These are phyloP conservation scores for Amanita phalloides DNA, from an alignment of 768 basidiomycete genomes.

Conservation along the genomic window DNA sequence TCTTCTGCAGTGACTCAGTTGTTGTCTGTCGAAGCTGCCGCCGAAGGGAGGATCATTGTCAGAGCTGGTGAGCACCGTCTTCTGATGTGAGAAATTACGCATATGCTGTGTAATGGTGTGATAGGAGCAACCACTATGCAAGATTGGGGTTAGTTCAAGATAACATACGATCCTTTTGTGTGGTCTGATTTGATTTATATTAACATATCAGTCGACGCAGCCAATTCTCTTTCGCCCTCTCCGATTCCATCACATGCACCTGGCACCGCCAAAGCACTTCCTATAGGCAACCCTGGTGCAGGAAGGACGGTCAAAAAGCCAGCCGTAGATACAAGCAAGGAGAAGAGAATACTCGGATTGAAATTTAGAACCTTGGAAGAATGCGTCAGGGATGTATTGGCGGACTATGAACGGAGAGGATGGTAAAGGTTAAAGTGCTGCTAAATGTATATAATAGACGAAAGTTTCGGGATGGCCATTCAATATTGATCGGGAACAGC, in stretches of 20 bases:
- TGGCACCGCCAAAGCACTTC: constrained; percentile 13
- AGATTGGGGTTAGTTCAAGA: constrained; percentile 20
- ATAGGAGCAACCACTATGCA: constrained; percentile 21
- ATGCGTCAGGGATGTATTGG: too few species aligned
- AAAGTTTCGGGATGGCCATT: too few species aligned
- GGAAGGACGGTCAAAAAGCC: not conserved
- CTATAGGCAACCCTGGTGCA: constrained; percentile 8
- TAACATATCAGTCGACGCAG: constrained; percentile 20
- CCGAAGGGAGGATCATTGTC: constrained; percentile 47
- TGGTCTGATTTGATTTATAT: not conserved
- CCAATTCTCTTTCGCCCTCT: constrained; percentile 16
- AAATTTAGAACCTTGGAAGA: constrained; percentile 9
- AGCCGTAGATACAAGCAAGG: not conserved
- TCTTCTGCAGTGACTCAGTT: constrained; percentile 38
- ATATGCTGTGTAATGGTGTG: not conserved
- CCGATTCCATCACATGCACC: constrained; percentile 10
- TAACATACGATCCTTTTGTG: too few species aligned
- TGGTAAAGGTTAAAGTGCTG: too few species aligned
- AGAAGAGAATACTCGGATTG: not conserved
- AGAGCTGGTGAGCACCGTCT: constrained; percentile 7
- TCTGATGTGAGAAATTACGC: too few species aligned
- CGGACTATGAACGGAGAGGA: too few species aligned
- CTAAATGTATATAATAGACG: too few species aligned
- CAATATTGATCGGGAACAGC: too few species aligned
- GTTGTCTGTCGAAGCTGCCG: constrained; percentile 26